These are phyloP conservation scores for Ophiostoma australiae DNA, from an alignment of 2,329 filamentous ascomycete species.

Conservation along the genomic window DNA sequence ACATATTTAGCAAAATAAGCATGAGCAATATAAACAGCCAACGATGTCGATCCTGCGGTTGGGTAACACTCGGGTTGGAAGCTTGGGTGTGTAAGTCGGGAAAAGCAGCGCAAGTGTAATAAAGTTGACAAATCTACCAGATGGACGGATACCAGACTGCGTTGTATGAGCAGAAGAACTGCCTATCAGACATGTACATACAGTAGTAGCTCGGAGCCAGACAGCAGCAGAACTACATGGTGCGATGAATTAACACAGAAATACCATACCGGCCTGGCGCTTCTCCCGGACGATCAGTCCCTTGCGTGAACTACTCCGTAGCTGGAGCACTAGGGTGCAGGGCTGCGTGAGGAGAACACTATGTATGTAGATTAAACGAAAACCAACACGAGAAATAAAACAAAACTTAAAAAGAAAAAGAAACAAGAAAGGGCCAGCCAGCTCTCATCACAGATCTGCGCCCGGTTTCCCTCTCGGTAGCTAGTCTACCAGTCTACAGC, in stretches of 20 bases:
- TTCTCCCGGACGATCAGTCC: slow-evolving; percentile 8
- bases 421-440: neutral
- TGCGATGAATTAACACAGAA: neutral
- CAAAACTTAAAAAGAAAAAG: neutral
- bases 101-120: neutral
- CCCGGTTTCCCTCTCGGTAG: slow-evolving; percentile 5
- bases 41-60: neutral
- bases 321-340: neutral
- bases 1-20: too few relatives aligned
- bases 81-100: slow-evolving; percentile 4
- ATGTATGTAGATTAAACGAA: neutral
- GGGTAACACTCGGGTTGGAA: slow-evolving; percentile 4
- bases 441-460: neutral
- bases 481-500: neutral
- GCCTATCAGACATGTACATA: neutral
- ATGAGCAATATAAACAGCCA: neutral
- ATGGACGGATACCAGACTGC: neutral
- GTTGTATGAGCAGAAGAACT: neutral
- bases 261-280: neutral
- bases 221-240: neutral
- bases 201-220: neutral
- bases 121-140: neutral
- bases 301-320: slow-evolving; percentile 5
- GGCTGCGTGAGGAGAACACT: neutral
- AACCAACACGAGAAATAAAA: neutral